Evolutionary conservation across 768 basidiomycete genomes (phyloP).

Genomic region (Tylopilus sp.): DNA sequence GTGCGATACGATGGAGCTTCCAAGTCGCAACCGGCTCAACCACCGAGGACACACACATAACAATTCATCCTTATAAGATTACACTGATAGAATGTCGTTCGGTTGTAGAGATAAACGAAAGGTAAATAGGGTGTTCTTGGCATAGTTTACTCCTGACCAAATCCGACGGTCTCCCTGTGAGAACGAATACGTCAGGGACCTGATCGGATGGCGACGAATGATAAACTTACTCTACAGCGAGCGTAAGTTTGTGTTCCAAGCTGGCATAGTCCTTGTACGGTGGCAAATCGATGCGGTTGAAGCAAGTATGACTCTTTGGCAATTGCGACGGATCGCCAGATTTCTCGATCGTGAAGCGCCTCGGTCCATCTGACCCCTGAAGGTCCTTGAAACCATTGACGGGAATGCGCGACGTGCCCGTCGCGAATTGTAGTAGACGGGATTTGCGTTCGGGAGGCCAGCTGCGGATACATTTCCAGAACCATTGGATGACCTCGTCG

Average conservation of each 20-base stretch:
- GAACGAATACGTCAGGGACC: constrained; percentile 15
- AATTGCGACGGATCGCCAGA: constrained; percentile 94
- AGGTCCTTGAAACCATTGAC: constrained; percentile 99
- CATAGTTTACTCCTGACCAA: constrained; percentile 79
- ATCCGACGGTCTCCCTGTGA: constrained; percentile 84
- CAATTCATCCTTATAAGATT: constrained; percentile 26
- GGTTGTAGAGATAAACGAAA: constrained; percentile 3
- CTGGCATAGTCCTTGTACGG: constrained; percentile 95
- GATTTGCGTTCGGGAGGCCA: constrained; percentile 99
- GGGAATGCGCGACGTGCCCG: constrained; percentile 94
- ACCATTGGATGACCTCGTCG: constrained; percentile 98
- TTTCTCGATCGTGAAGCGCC: constrained; percentile 98
- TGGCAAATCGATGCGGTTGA: constrained; percentile 96
- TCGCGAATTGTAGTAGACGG: constrained; percentile 92
- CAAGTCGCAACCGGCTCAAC: not conserved
- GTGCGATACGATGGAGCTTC: constrained; percentile 2
- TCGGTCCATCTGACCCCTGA: constrained; percentile 95
- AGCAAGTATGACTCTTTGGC: constrained; percentile 96
- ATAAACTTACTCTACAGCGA: constrained; percentile 83
- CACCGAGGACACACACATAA: constrained; percentile 11
- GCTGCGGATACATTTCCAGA: constrained; percentile 98
- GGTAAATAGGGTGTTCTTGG: constrained; percentile 15
- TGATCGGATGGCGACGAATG: constrained; percentile 1
- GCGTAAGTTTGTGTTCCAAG: constrained; percentile 90
- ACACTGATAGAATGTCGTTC: constrained; percentile 28